Base-by-base conservation (phyloP, 495 filamentous ascomycete genomes). In the Aspergillus heteromorphus region DNA sequence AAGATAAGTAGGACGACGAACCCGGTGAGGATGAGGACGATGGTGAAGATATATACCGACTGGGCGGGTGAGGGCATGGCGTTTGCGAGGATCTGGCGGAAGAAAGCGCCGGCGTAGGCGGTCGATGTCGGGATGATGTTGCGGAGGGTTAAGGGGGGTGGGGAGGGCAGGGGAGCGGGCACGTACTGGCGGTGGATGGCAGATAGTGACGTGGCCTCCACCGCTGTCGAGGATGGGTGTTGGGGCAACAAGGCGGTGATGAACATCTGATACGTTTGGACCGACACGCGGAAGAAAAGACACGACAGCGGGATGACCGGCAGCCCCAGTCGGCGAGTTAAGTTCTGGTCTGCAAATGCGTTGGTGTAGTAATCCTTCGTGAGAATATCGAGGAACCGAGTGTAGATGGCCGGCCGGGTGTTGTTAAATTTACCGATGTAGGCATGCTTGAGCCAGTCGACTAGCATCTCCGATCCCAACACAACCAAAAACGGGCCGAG, bases 381-480 rank as follows among this genome's bases (percentile, higher is more conserved):
- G 14, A 97, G 76, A 2, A 97, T 85, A 63, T 99, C 93, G 13
- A 97, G 76, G 67, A 93, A 97, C 27, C 89, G 83, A 13, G 80
- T 79, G 64, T 99, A 97, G 38, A 99, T 84, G 2, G 79, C 85
- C 17, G 95, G 95, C 38, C 91, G 89, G 48, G 87, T 88, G 59
- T 93, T 95, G 75, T 99, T 99, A 76, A 99, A 99, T 68, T 99
- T 99, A 56, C 83, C 91, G 67, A 97, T 93, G 67, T 96, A 99
- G 11, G 89, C 88, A 63, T 99, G 93, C 67, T 99, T 99, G 57
- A 96, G 73, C 89, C 88, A 97, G 66, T 99, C 93, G 1, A 99
- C 93, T 1, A 96, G 70, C 88, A 96, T 96, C 71, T 99, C 93
- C 23, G 89, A 93, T 10, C 92, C 91, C 8, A 99, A 80, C 4